A percentile compares a stretch with the other conserved stretches of the same genome.
Evolutionary conservation across 805 yeast species (phyloP).

Genomic region (Candida arabinofermentans): DNA sequence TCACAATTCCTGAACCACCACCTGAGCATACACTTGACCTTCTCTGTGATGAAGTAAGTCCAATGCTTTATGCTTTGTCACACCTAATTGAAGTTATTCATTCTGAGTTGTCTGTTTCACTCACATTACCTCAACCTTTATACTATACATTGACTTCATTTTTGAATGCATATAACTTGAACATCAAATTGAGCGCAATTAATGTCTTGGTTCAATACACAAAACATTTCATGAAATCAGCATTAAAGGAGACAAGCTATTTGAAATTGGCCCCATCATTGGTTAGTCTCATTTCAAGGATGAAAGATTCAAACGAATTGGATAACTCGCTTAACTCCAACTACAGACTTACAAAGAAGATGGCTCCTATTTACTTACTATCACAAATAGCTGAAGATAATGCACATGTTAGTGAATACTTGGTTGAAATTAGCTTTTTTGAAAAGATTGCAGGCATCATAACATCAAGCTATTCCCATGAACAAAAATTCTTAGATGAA

Average conservation of each 20-base stretch:
- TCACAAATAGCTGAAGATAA: constrained; percentile 33
- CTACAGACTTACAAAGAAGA: constrained; percentile 22
- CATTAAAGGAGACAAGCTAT: constrained; percentile 15
- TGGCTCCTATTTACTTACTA: constrained; percentile 33
- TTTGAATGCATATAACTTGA: constrained; percentile 21
- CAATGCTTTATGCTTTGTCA: constrained; percentile 24
- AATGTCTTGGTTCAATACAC: constrained; percentile 28
- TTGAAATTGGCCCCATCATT: constrained; percentile 23
- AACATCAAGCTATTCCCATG: constrained; percentile 21
- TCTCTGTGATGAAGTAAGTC: constrained; percentile 19
- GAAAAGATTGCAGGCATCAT: constrained; percentile 30
- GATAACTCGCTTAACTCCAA: constrained; percentile 18
- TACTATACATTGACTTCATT: constrained; percentile 25
- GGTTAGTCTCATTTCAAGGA: constrained; percentile 19
- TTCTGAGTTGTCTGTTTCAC: background rate
- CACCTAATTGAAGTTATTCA: constrained; percentile 14
- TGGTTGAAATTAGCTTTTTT: constrained; percentile 32
- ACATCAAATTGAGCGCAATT: constrained; percentile 23
- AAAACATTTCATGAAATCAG: constrained; percentile 12
- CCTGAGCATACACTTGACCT: constrained; percentile 14
- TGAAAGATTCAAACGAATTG: constrained; percentile 13
- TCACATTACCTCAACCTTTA: constrained; percentile 23
- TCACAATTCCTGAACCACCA: constrained; percentile 19
- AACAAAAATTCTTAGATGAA: constrained; percentile 24
- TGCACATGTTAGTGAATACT: constrained; percentile 29